Conservation (phyloP, 257 asterid species). For the Capsicum pubescens region DNA sequence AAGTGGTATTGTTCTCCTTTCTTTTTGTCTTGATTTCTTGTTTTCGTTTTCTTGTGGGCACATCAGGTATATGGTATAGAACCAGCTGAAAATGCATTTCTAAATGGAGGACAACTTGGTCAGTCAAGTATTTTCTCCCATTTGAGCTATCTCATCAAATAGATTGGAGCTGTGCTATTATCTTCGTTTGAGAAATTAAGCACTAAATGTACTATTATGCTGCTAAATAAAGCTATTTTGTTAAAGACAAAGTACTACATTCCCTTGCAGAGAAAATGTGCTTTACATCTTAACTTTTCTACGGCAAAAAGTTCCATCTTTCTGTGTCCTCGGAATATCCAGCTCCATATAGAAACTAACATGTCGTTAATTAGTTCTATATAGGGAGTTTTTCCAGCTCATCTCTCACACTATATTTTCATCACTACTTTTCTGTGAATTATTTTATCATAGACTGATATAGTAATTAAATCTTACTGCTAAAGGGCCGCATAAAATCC, state of each 20-base stretch:
- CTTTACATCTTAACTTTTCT: neutral
- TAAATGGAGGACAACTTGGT: slow-evolving; percentile 50
- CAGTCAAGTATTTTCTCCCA: neutral
- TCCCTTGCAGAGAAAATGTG: neutral
- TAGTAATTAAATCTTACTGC: neutral
- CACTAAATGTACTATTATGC: neutral
- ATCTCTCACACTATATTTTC: neutral
- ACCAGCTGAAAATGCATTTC: slow-evolving; percentile 52
- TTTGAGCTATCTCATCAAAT: neutral
- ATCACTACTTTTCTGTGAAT: neutral
- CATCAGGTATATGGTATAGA: slow-evolving; percentile 52
- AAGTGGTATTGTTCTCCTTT: neutral
- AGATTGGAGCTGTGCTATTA: neutral
- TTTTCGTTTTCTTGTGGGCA: neutral
- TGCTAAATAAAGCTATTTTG: neutral
- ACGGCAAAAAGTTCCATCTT: neutral
- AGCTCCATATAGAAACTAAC: neutral
- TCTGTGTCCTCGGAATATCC: neutral
- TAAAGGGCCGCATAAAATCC: slow-evolving; percentile 49
- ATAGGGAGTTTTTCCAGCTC: neutral
- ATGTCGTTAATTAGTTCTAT: neutral
- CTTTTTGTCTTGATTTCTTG: neutral
- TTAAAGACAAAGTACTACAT: neutral
- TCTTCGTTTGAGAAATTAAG: neutral
- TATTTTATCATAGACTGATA: neutral